Percentiles rank a stretch among this genome's conserved stretches.
Evolutionary conservation across 2,329 filamentous ascomycete genomes (phyloP).

Genomic region (Didymella pomorum): DNA sequence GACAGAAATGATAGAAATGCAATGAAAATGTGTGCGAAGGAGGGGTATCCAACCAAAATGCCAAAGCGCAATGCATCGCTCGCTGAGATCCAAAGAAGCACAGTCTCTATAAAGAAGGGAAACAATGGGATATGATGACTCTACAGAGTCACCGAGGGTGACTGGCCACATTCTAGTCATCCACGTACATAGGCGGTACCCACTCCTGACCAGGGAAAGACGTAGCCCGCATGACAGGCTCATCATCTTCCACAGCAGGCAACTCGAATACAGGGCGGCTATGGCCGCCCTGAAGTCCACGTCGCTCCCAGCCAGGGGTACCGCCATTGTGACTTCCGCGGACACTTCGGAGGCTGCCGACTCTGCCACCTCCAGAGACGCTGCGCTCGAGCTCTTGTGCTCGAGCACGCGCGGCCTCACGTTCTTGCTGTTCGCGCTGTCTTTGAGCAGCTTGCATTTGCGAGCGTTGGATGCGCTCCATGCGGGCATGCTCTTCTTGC

Average conservation of each 20-base stretch:
- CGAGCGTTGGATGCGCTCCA: slow-evolving; percentile 42
- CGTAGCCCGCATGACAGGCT: slow-evolving; percentile 69
- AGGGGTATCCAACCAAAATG: slow-evolving; percentile 19
- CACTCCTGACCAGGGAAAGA: slow-evolving; percentile 77
- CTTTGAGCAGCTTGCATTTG: slow-evolving; percentile 36
- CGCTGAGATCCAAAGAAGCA: slow-evolving; percentile 9
- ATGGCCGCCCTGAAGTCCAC: slow-evolving; percentile 29
- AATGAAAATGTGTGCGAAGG: slow-evolving; percentile 8
- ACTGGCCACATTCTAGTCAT: slow-evolving; percentile 29
- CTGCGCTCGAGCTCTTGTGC: slow-evolving; percentile 48
- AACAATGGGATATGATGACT: background rate
- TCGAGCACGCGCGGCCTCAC: slow-evolving; percentile 41
- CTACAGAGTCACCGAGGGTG: background rate
- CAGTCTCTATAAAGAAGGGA: slow-evolving; percentile 2
- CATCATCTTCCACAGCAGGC: slow-evolving; percentile 54
- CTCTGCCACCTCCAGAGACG: slow-evolving; percentile 42
- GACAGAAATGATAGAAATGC: background rate
- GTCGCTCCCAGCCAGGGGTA: slow-evolving; percentile 39
- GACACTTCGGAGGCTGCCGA: slow-evolving; percentile 44
- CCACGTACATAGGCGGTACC: slow-evolving; percentile 60
- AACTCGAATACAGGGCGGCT: slow-evolving; percentile 43
- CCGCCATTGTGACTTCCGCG: slow-evolving; percentile 39
- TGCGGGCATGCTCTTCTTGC: slow-evolving; percentile 44
- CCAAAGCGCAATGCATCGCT: slow-evolving; percentile 17
- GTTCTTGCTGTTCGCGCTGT: slow-evolving; percentile 38